Evolutionary conservation across 768 basidiomycete genomes (phyloP), one percentile per base, ranked within the genome.

Genomic region (Trametes coccinea): DNA sequence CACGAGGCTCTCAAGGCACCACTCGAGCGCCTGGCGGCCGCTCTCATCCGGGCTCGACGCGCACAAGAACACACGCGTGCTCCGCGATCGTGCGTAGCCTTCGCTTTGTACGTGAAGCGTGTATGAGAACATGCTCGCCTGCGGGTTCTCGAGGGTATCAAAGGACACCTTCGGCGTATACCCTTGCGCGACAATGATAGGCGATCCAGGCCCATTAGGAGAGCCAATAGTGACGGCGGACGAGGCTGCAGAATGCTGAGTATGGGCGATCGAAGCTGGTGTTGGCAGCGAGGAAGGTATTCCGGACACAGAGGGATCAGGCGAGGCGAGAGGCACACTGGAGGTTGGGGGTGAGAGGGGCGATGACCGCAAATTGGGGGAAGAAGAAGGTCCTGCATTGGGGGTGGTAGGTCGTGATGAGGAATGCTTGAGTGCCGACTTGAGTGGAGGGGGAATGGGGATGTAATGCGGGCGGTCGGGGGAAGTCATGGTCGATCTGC

Each of bases 41-140:
- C 89, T 92, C 75, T 96, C 95, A 67, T 97, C 95, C 0, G 88
- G 79, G 46, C 91, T 92, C 1, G 92, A 82, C 0, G 95, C 95
- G 61, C 94, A 95, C 0, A 97, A 80, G 74, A 93, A 98, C 1
- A 92, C 92, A 0, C 96, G 82, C 0, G 94, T 95, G 53, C 85
- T 84, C 31, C 88, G 80, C 3, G 80, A 87, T 33, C 92, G 82
- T 45, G 78, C 77, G 73, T 94, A 98, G 2, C 89, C 89, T 1
- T 88, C 91, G 7, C 85, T 87, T 73, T 95, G 93, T 17, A 91
- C 92, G 70, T 84, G 86, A 13, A 94, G 82, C 0, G 92, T 93
- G 69, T 86, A 93, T n/a, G 85, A 88, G 76, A 94, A 93, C 89
- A 94, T 91, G 70, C 83, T 82, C 6, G 89, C 88, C 29, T 80